Evolutionary conservation across 2,329 filamentous ascomycete genomes (phyloP), one percentile per base, ranked within the genome.

Genomic region (Malbranchea cinnamomea): DNA sequence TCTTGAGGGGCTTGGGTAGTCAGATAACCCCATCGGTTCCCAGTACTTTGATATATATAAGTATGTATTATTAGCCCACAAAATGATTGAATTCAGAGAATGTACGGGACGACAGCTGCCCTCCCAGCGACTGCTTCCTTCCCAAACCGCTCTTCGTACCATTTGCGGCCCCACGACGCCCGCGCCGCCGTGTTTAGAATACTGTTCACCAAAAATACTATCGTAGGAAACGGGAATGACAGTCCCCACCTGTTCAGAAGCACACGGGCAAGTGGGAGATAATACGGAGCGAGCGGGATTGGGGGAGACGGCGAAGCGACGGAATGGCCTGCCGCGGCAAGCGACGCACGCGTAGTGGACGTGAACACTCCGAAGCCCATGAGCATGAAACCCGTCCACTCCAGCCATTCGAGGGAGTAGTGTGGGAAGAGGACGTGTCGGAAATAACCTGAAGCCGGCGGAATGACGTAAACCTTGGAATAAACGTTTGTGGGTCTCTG

Each of bases 401-500:
- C 89, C 31, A 93, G 52, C 89, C 89, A 98, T 59, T 98, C 89
- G 49, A 77, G 79, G n/a, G 92, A 64, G 53, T 94, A 98, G 53
- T 98, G 89, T 41, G 89, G 84, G 53, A 78, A 93, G 35, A 95
- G 65, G 48, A 93, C 70, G 45, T 74, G 77, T 41, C 68, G 65
- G 57, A 95, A 98, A 28, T 93, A 57, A 1, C 85, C 84, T 29
- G 77, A 77, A 47, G 81, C 63, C 0, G 89, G 57, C n/a, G 59
- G 89, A 30, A 98, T 70, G 58, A 80, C 73, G 52, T 95, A 95
- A 37, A 91, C 71, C 58, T 89, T 92, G 26, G 79, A 68, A 37
- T 80, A 74, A 13, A 33, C 33, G 25, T 27, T 32, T 12, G 12
- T 20, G n/a, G 4, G n/a, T 6, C 20, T 19, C 10, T 62, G 63